phyloP scores from a whole-genome alignment of 2,329 filamentous ascomycete genomes.

The Bipolaris zeicola region DNA sequence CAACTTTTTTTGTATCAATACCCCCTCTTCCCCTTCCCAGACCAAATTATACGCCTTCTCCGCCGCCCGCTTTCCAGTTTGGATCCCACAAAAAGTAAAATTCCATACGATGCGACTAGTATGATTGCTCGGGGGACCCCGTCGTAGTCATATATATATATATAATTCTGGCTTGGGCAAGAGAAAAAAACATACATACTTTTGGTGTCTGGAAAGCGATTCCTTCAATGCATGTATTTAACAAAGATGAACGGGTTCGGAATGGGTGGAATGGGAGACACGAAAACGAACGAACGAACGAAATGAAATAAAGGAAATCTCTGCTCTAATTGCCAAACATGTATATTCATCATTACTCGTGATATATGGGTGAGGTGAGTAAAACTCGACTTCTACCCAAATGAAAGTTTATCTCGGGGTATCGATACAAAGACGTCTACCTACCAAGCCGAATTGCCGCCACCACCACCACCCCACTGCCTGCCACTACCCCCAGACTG shows the following conservation, averaged over 20 bases:
- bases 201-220: constrained; percentile 25
- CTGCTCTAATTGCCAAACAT: constrained; percentile 16
- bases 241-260: constrained; percentile 10
- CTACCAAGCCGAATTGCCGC: constrained; percentile 37
- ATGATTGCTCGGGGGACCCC: constrained; percentile 31
- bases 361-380: neutral
- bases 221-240: constrained; percentile 25
- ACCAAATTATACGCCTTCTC: neutral
- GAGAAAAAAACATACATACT: constrained; percentile 1
- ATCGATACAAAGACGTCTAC: constrained; percentile 1
- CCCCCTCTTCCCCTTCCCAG: neutral
- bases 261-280: constrained; percentile 8
- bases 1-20: constrained; percentile 32
- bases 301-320: constrained; percentile 26
- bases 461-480: constrained; percentile 38
- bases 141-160: constrained; percentile 27
- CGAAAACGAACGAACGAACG: constrained; percentile 1
- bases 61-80: neutral
- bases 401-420: neutral
- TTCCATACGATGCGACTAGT: constrained; percentile 32
- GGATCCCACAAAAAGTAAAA: constrained; percentile 1
- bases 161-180: constrained; percentile 24
- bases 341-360: constrained; percentile 7
- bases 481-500: constrained; percentile 24
- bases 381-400: neutral